A percentile compares a stretch with the other conserved stretches of the same genome.
phyloP scores from a whole-genome alignment of 495 filamentous ascomycete species.

The Penicillium arizonense region DNA sequence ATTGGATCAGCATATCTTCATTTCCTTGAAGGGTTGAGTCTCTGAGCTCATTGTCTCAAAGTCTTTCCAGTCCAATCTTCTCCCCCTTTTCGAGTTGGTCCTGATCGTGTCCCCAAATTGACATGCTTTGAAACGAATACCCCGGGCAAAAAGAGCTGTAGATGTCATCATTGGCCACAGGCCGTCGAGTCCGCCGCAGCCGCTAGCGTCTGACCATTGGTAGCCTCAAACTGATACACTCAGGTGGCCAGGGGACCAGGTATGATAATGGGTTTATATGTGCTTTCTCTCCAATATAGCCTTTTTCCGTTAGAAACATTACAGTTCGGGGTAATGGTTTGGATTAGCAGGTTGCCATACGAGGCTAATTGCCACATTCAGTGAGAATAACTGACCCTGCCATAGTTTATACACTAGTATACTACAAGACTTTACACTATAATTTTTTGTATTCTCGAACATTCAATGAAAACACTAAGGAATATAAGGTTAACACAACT shows the following conservation, averaged over 20 bases:
- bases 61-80: not conserved
- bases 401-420: too few species aligned
- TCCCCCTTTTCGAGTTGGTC: not conserved
- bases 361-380: too few species aligned
- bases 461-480: too few species aligned
- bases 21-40: constrained; percentile 4
- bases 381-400: too few species aligned
- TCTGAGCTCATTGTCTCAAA: constrained; percentile 1
- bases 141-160: not conserved
- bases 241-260: not conserved
- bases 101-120: not conserved
- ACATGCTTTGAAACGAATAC: constrained; percentile 1
- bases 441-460: too few species aligned
- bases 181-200: constrained; percentile 1
- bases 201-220: constrained; percentile 7
- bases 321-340: too few species aligned
- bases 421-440: too few species aligned
- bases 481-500: too few species aligned
- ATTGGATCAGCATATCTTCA: constrained; percentile 10
- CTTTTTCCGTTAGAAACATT: too few species aligned
- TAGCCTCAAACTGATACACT: not conserved
- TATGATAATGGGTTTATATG: too few species aligned
- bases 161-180: constrained; percentile 4
- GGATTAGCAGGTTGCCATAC: too few species aligned
- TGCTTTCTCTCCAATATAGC: not conserved